Evolutionary conservation across 331 rosid species (phyloP).

Genomic region (Pyrus hybrid): DNA sequence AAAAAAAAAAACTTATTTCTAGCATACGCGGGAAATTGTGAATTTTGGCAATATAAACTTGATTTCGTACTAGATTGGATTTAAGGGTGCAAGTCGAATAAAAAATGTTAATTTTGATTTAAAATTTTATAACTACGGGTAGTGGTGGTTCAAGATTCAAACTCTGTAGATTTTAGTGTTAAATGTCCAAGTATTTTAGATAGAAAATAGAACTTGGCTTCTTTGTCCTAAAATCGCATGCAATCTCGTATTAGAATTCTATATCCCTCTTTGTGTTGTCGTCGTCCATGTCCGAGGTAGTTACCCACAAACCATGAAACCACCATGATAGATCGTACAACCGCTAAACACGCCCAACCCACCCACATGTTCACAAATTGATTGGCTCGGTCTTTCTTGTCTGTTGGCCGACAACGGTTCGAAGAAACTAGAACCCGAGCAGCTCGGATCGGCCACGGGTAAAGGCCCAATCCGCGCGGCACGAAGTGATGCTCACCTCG

Average conservation of each 20-base stretch:
- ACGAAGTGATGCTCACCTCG: not conserved
- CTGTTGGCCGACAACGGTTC: not conserved
- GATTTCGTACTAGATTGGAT: not conserved
- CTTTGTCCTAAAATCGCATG: too few relatives aligned
- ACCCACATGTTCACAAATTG: not conserved
- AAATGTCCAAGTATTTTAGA: too few relatives aligned
- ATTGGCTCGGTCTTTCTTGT: not conserved
- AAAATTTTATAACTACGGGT: too few relatives aligned
- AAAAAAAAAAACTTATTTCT: too few relatives aligned
- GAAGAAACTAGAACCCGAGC: not conserved
- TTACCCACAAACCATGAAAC: not conserved
- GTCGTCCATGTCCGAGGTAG: not conserved
- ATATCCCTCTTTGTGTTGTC: not conserved
- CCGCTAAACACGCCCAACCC: not conserved
- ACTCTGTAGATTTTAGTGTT: too few relatives aligned
- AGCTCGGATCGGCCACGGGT: not conserved
- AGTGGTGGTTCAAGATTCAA: too few relatives aligned
- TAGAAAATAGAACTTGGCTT: too few relatives aligned
- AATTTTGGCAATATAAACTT: too few relatives aligned
- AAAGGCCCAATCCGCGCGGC: not conserved
- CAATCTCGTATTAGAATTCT: not conserved
- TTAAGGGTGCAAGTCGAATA: not conserved
- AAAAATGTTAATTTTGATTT: not conserved
- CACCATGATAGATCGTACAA: not conserved
- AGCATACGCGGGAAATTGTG: too few relatives aligned